These are phyloP conservation scores for Copromyces sp. DNA, from an alignment of 495 filamentous ascomycete species.

Conservation along the genomic window DNA sequence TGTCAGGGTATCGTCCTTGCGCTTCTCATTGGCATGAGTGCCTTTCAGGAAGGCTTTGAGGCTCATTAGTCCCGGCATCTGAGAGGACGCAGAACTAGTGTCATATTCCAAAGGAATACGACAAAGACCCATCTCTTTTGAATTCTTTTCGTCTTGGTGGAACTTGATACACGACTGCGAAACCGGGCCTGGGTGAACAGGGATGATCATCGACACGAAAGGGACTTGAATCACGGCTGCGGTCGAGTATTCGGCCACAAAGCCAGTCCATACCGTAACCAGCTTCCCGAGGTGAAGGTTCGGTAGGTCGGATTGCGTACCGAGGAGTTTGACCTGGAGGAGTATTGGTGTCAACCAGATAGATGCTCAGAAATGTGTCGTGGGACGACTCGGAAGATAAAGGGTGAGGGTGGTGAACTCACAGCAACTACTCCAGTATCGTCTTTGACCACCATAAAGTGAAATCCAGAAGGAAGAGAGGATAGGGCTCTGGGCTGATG, in stretches of 20 bases:
- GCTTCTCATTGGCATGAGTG: conserved; percentile 33
- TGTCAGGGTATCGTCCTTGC: conserved; percentile 16
- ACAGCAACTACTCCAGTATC: conserved; percentile 47
- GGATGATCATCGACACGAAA: conserved; percentile 8
- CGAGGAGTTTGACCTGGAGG: conserved; percentile 36
- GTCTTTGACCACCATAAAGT: conserved; percentile 49
- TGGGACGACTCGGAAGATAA: background rate
- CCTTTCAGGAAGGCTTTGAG: conserved; percentile 42
- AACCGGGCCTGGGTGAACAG: conserved; percentile 18
- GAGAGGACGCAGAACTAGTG: conserved; percentile 13
- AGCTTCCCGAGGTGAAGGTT: conserved; percentile 31
- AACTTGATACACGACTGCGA: conserved; percentile 37
- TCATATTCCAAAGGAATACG: conserved; percentile 37
- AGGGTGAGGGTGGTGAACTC: background rate
- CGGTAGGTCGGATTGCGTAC: conserved; percentile 16
- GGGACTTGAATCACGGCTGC: background rate
- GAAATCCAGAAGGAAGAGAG: conserved; percentile 29
- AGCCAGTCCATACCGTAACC: conserved; percentile 32
- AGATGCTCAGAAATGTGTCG: background rate
- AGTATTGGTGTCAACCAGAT: background rate
- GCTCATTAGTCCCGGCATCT: conserved; percentile 42
- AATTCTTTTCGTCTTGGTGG: conserved; percentile 29
- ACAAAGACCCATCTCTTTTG: conserved; percentile 30
- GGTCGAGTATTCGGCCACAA: conserved; percentile 19
- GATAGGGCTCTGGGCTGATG: conserved; percentile 12